Base-by-base conservation (phyloP, 2,329 filamentous ascomycete species). In the Chaetomiaceae sp. region DNA sequence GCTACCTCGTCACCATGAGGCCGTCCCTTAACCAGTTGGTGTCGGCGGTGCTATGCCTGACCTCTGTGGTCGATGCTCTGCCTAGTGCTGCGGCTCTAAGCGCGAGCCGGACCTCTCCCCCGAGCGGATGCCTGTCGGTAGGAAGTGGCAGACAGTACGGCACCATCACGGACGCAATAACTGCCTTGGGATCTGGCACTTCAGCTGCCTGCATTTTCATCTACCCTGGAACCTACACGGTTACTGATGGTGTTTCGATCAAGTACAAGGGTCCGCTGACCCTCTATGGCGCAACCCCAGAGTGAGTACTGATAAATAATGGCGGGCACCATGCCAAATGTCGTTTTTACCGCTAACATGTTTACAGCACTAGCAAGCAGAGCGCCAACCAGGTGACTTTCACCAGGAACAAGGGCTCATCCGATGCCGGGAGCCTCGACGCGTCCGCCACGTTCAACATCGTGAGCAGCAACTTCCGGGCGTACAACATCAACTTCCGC, bases 401-500 rank as follows among this genome's bases (percentile, higher is more conserved):
- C 16, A 44, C 42, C 16, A 8, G 20, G 4, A 44, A 44, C 42
- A 27, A 18, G 27, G 42, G 21, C 10, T 27, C 23, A 4, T 6
- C 9, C 18, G 23, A 44, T 14, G 23, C 42, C 27, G 23, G 21
- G 4, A 44, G 42, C 18, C 13, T 29, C 5, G 42, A 44, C 42
- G 18, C 16, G 10, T 29, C 42, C 10, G 27, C 42, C 27, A 44
- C 42, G 16, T 44, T 21, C 29, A 27, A 21, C 29, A 44, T 21
- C 14, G 27, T 41, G 18, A 44, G 23, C 42, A 27, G 13, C 29
- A 37, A 37, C n/a, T 34, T 27, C 18, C n/a, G n/a, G n/a, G 44
- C 32, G 8, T 47, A 47, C 44, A 47, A 47, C 33, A n/a, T 47
- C 14, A 47, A 47, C 32, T 18, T 47, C 23, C 16, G 20, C 44